Evolutionary conservation across 768 basidiomycete genomes (phyloP), one percentile per base, ranked within the genome.

Genomic region (Xanthoconium purpureum): DNA sequence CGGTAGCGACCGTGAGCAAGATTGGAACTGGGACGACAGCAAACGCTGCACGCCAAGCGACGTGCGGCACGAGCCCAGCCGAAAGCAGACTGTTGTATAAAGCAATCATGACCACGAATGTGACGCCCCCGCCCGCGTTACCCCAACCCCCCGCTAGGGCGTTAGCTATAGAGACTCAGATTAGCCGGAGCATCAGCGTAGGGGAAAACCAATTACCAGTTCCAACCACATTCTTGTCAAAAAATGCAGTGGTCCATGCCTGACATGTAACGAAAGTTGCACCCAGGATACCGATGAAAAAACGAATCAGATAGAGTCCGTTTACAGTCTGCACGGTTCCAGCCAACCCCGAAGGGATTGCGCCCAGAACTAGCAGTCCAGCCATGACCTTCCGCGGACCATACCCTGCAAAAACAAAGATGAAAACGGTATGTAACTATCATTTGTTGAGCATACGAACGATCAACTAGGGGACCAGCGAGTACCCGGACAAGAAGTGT

Each of bases 211-310:
- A 43, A 18, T 57, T 30, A 70, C 69, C 70, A 1, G 66, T 69
- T 5, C 78, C 78, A 18, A 79, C 77, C 39, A 74, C 63, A 39
- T 67, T 67, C 43, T 78, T 83, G 66, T 84, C 82, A 65, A 81
- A 86, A 68, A 85, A 84, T 5, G 70, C 71, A 0, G 84, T 82
- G 10, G 83, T 83, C 81, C 84, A 84, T 2, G 79, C 78, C 51
- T 84, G 79, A 56, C 82, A 84, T 5, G 84, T 77, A 1, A 87
- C 81, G 55, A 86, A 85, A 1, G 83, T 81, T 0, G 71, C 84
- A 9, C 84, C 84, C 3, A 84, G 73, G 45, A 85, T 80, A 10
- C 83, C 82, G 44, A 84, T 82, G 64, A 85, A 83, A 64, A 84
- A 84, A 0, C 84, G 76, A 33, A 82, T 38, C 3, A 68, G 61